Conservation (phyloP, 2,329 filamentous ascomycete species). For the Tolypocladium pustulatum region DNA sequence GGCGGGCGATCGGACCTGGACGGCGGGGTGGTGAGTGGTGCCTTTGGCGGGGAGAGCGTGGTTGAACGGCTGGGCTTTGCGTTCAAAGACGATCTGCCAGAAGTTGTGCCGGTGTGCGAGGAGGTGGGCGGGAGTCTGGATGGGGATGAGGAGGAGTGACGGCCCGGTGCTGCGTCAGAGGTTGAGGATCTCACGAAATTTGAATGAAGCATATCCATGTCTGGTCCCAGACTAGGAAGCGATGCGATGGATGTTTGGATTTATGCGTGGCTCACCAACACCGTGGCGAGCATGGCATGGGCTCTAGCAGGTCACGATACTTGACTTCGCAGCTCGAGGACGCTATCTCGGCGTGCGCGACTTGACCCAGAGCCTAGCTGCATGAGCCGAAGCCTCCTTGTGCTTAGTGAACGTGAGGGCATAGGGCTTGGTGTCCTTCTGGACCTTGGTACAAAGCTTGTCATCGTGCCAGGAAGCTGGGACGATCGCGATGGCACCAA, state of each 20-base stretch:
- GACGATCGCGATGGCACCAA: not conserved
- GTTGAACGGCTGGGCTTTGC: slow-evolving; percentile 16
- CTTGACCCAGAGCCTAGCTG: not conserved
- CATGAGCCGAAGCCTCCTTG: not conserved
- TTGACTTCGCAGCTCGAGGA: too few species aligned
- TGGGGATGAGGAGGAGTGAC: not conserved
- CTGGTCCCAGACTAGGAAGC: not conserved
- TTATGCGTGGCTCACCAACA: too few species aligned
- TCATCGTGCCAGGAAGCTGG: not conserved
- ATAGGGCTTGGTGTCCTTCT: not conserved
- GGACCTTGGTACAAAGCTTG: too few species aligned
- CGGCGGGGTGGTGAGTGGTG: slow-evolving; percentile 5
- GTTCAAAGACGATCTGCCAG: slow-evolving; percentile 12
- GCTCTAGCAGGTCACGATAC: not conserved
- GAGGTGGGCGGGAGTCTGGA: not conserved
- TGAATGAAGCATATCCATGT: not conserved
- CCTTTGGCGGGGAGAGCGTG: slow-evolving; percentile 11
- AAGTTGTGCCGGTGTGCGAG: slow-evolving; percentile 8
- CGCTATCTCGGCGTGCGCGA: not conserved
- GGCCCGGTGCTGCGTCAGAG: not conserved
- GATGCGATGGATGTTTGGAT: not conserved
- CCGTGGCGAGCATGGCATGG: not conserved
- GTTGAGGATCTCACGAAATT: not conserved
- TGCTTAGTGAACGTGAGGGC: not conserved
- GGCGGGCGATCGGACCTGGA: slow-evolving; percentile 3